Conservation (phyloP, 2,329 filamentous ascomycete species). For the Neoscytalidium dimidiatum region DNA sequence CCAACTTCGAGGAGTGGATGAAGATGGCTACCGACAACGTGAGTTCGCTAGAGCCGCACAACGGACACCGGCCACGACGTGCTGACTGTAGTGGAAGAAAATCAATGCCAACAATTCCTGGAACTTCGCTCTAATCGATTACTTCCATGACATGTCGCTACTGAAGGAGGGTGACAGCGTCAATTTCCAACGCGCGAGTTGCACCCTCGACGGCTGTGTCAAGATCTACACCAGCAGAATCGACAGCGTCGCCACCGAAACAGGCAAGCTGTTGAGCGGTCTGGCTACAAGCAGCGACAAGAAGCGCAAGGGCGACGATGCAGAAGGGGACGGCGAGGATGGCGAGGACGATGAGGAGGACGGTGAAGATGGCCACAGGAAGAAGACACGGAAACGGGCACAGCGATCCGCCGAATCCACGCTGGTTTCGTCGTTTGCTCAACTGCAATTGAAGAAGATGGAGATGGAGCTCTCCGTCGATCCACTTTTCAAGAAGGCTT, state of each 20-base stretch:
- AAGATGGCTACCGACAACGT: conserved; percentile 98
- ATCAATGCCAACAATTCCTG: conserved; percentile 98
- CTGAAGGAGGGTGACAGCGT: conserved; percentile 95
- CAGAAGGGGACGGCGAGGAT: conserved; percentile 36
- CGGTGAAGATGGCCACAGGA: conserved; percentile 56
- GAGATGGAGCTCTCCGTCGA: conserved; percentile 96
- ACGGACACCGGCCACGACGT: not conserved
- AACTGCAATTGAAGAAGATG: conserved; percentile 93
- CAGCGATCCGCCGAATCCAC: conserved; percentile 90
- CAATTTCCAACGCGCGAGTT: conserved; percentile 98
- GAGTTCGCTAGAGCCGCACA: conserved; percentile 11
- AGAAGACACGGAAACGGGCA: conserved; percentile 73
- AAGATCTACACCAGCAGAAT: conserved; percentile 99
- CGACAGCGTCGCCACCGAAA: conserved; percentile 97
- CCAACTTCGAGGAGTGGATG: conserved; percentile 99
- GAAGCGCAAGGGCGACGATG: conserved; percentile 36
- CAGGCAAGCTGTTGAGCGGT: conserved; percentile 89
- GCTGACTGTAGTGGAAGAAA: conserved; percentile 38
- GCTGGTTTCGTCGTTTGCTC: conserved; percentile 81
- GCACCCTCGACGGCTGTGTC: conserved; percentile 94
- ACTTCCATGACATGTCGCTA: conserved; percentile 98
- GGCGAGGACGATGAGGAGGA: conserved; percentile 69
- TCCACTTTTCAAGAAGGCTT: conserved; percentile 98
- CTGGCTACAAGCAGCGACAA: conserved; percentile 78
- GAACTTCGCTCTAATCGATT: conserved; percentile 99